phyloP scores from a whole-genome alignment of 768 basidiomycete genomes.

The Lactarius tabidus region DNA sequence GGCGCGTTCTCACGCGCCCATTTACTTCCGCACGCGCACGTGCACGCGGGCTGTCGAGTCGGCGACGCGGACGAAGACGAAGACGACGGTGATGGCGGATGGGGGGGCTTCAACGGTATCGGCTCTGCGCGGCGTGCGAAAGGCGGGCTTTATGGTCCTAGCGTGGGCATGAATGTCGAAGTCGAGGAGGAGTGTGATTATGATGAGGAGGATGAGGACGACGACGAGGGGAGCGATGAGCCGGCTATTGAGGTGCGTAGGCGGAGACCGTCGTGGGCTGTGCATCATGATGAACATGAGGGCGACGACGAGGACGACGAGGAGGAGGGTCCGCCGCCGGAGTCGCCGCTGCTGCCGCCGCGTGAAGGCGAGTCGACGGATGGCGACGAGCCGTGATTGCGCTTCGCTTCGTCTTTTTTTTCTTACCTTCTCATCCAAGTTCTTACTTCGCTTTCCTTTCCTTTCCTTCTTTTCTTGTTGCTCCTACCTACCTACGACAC shows the following conservation, averaged over 20 bases:
- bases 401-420: too few species aligned
- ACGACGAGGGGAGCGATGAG: conserved; percentile 5
- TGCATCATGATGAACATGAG: conserved; percentile 8
- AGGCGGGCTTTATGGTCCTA: neutral
- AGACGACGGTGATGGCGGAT: neutral
- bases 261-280: conserved; percentile 21
- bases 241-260: conserved; percentile 25
- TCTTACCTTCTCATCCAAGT: too few species aligned
- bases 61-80: neutral
- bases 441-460: too few species aligned
- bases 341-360: neutral
- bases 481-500: neutral
- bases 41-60: neutral
- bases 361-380: neutral
- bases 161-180: neutral
- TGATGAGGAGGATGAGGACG: conserved; percentile 1
- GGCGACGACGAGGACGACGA: conserved; percentile 2
- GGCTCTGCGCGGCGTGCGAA: neutral
- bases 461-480: neutral
- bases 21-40: neutral
- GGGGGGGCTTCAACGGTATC: neutral
- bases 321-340: neutral
- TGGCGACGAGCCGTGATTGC: neutral
- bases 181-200: neutral
- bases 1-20: conserved; percentile 1